phyloP scores from a whole-genome alignment of 371 early-diverging fungal genomes.

The Actinomucor elegans region DNA sequence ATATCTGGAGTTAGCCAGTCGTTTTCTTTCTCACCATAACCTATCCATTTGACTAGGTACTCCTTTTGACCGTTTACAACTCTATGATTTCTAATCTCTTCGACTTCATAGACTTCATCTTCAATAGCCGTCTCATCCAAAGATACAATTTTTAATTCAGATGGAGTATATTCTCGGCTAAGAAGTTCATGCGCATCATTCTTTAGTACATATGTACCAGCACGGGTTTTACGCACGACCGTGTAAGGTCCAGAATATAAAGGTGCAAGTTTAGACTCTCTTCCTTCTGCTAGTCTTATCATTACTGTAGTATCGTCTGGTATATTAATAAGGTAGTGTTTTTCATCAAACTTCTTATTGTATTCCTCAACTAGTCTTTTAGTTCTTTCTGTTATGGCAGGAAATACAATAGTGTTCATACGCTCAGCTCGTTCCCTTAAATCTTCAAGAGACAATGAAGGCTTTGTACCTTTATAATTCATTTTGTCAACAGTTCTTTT shows the following conservation, averaged over 20 bases:
- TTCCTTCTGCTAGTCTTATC: not conserved
- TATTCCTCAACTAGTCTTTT: not conserved
- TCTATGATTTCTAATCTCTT: too few species aligned
- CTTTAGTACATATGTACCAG: conserved; percentile 17
- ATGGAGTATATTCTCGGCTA: conserved; percentile 2
- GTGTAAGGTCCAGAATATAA: conserved; percentile 15
- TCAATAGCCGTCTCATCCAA: too few species aligned
- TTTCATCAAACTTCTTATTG: not conserved
- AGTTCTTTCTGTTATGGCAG: conserved; percentile 9
- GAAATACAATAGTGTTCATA: conserved; percentile 24
- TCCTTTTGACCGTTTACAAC: not conserved
- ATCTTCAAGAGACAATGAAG: conserved; percentile 10
- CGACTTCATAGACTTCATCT: too few species aligned
- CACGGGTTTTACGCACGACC: conserved; percentile 14
- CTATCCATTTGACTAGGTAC: not conserved
- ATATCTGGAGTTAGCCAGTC: too few species aligned
- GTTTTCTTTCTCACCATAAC: too few species aligned
- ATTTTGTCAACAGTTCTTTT: not conserved
- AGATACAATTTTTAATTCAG: too few species aligned
- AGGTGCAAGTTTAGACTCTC: conserved; percentile 2
- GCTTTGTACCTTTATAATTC: not conserved
- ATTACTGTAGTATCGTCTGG: conserved; percentile 2
- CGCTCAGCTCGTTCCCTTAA: conserved; percentile 7
- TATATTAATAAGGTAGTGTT: conserved; percentile 8
- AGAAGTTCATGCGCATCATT: conserved; percentile 12